phyloP scores from a whole-genome alignment of 495 filamentous ascomycete species.

The Penicillium roqueforti region DNA sequence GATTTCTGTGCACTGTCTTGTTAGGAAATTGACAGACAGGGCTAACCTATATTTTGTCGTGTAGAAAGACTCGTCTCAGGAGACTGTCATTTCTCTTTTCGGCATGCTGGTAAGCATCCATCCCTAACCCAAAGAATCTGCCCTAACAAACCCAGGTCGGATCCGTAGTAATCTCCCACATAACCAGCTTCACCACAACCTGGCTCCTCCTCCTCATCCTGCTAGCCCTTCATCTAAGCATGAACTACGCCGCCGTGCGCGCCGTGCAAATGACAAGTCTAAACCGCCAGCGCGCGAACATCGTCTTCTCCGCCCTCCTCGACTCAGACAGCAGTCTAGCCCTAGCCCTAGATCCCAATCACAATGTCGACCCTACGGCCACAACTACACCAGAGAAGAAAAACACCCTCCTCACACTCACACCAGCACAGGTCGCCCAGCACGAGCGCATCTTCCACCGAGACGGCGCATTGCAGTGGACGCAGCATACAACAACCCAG shows the following conservation, averaged over 20 bases:
- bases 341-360: neutral
- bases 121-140: too few species aligned
- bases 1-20: neutral
- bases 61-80: constrained; percentile 89
- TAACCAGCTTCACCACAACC: constrained; percentile 66
- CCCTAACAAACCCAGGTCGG: constrained; percentile 60
- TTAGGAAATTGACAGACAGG: too few species aligned
- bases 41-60: constrained; percentile 1
- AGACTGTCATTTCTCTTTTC: constrained; percentile 85
- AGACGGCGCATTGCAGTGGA: constrained; percentile 58
- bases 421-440: constrained; percentile 58
- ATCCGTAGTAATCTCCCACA: constrained; percentile 70
- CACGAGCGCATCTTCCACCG: constrained; percentile 70
- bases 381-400: neutral
- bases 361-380: neutral
- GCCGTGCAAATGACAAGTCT: constrained; percentile 80
- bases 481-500: neutral
- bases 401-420: constrained; percentile 47
- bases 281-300: constrained; percentile 81
- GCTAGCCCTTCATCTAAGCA: constrained; percentile 67
- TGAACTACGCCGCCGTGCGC: constrained; percentile 82
- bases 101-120: constrained; percentile 70
- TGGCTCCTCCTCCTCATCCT: constrained; percentile 72
- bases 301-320: constrained; percentile 64
- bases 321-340: constrained; percentile 28